Conservation (phyloP, 2,329 filamentous ascomycete species). For the Pseudogymnoascus sp. region DNA sequence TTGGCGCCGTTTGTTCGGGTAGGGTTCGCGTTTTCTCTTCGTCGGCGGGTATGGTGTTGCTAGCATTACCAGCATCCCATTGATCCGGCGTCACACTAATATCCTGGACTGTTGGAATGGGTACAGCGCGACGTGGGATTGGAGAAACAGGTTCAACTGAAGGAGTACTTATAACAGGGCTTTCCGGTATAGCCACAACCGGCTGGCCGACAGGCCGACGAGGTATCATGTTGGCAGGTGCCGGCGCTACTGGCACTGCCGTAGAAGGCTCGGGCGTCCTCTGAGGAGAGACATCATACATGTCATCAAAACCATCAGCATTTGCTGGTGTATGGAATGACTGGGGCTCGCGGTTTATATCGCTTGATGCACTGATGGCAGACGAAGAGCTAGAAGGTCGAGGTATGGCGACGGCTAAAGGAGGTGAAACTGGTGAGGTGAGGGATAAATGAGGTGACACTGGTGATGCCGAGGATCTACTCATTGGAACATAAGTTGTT, state of each 20-base stretch:
- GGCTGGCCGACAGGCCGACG: slow-evolving; percentile 3
- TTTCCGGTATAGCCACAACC: not conserved
- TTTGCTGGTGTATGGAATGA: not conserved
- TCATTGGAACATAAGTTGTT: not conserved
- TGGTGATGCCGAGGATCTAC: not conserved
- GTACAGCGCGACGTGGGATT: not conserved
- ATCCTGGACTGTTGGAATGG: not conserved
- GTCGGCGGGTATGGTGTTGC: not conserved
- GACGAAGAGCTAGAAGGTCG: not conserved
- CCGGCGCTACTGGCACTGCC: not conserved
- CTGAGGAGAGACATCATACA: slow-evolving; percentile 29
- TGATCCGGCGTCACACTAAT: not conserved
- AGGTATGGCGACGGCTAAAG: not conserved
- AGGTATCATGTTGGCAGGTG: not conserved
- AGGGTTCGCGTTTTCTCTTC: not conserved
- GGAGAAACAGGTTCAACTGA: not conserved
- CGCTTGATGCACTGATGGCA: not conserved
- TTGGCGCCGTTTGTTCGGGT: not conserved
- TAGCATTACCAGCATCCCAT: not conserved
- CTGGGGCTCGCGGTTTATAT: not conserved
- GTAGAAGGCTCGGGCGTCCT: slow-evolving; percentile 20
- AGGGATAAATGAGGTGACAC: not conserved
- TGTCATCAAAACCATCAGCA: slow-evolving; percentile 22
- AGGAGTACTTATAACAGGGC: not conserved
- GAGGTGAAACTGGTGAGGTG: not conserved